phyloP scores from a whole-genome alignment of 192 early-diverging fungal species.

The Pilaira anomala region DNA sequence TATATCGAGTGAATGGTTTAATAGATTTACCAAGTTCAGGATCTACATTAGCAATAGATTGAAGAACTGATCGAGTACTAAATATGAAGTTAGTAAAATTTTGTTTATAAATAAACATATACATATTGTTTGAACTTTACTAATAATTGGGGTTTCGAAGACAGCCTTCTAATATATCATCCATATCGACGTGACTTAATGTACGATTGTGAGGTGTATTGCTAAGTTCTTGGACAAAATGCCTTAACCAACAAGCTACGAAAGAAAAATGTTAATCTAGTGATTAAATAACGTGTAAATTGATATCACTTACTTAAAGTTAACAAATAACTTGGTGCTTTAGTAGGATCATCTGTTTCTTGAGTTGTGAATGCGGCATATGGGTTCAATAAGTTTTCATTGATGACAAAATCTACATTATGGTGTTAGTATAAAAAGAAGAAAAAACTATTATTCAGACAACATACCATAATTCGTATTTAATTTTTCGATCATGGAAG shows the following conservation, averaged over 20 bases:
- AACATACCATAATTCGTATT: conserved; percentile 13
- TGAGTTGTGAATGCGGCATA: conserved; percentile 20
- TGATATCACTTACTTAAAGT: conserved; percentile 38
- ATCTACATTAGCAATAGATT: conserved; percentile 21
- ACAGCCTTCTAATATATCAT: conserved; percentile 56
- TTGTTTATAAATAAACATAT: not conserved
- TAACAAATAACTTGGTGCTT: conserved; percentile 43
- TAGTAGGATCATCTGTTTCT: conserved; percentile 19
- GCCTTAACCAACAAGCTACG: conserved; percentile 53
- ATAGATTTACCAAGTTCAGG: conserved; percentile 14
- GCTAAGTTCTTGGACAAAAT: conserved; percentile 39
- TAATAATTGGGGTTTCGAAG: conserved; percentile 58
- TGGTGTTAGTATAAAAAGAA: not conserved
- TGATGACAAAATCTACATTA: conserved; percentile 13
- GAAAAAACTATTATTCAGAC: not conserved
- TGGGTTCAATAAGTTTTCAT: conserved; percentile 33
- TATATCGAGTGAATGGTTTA: conserved; percentile 36
- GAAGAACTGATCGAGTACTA: conserved; percentile 36
- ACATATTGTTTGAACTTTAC: conserved; percentile 20
- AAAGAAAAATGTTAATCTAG: not conserved
- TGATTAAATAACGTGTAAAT: not conserved
- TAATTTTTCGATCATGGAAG: conserved; percentile 29
- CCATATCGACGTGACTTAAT: conserved; percentile 35
- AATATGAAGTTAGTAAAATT: not conserved
- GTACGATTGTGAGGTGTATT: not conserved